phyloP scores from a whole-genome alignment of 257 asterid genomes.

The Capsicum chinense region DNA sequence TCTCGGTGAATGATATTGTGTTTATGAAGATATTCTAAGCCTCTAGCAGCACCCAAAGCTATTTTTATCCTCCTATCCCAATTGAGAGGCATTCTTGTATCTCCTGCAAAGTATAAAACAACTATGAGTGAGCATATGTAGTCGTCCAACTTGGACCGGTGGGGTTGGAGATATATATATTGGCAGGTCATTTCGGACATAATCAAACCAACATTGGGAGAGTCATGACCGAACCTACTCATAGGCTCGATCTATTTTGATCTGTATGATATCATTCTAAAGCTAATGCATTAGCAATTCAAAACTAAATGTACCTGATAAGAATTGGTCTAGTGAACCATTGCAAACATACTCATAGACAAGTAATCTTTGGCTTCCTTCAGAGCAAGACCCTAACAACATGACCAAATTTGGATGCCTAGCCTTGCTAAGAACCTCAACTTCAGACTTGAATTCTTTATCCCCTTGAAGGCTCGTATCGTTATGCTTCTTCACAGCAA shows the following conservation, averaged over 20 bases:
- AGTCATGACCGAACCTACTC: neutral
- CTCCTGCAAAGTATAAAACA: conserved; percentile 42
- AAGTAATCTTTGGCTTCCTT: conserved; percentile 61
- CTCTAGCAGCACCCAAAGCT: conserved; percentile 75
- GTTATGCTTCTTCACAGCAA: conserved; percentile 77
- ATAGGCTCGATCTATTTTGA: neutral
- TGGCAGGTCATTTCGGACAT: neutral
- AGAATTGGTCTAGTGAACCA: conserved; percentile 60
- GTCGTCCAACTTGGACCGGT: neutral
- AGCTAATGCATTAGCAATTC: neutral
- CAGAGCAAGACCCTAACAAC: conserved; percentile 69
- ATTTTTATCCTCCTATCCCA: conserved; percentile 74
- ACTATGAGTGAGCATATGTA: neutral
- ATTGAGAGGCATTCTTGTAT: conserved; percentile 38
- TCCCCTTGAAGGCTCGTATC: conserved; percentile 75
- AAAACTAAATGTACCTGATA: conserved; percentile 47
- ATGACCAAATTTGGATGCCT: conserved; percentile 70
- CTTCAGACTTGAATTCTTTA: conserved; percentile 71
- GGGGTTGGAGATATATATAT: neutral
- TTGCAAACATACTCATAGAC: conserved; percentile 80
- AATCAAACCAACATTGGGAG: neutral
- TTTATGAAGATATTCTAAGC: conserved; percentile 61
- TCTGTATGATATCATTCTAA: neutral
- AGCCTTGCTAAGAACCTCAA: conserved; percentile 63
- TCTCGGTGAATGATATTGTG: conserved; percentile 69